Base-by-base conservation (phyloP, 345 rosid species). In the Citropsis articulata region DNA sequence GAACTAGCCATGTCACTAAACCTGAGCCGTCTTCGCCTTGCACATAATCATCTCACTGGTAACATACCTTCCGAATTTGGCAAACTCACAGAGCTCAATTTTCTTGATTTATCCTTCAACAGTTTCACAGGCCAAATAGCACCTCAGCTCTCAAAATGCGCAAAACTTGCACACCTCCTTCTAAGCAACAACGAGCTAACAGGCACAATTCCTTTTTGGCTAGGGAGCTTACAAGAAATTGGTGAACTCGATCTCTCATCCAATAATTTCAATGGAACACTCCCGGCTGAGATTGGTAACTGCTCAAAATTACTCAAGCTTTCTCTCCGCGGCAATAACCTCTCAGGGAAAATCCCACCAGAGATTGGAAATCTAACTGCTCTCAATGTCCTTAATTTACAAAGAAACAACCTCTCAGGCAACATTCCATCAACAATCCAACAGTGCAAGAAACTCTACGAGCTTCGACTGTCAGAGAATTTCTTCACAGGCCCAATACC, bases 181-280 rank as follows among this genome's bases (percentile, higher is more conserved):
- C 89, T 95, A 13, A 87, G 79, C 81, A 72, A 82, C 68, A 95
- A 95, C 83, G 88, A 79, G 56, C 81, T 93, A 53, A 79, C 87
- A 3, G 95, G 98, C 25, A 18, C 22, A 19, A 67, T 93, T 81
- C 98, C 98, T 40, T 30, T 85, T 64, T 95, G 97, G 98, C 78
- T 95, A 62, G 98, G 98, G 30, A 81, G 79, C 45, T 81, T 93
- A 71, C 81, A 80, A 40, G 83, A 88, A 61, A 84, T 93, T 4
- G 98, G 98, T 16, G 98, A 95, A 79, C 91, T 95, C 0, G 90
- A 93, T 80, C 90, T 95, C 57, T 91, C 95, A 27, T 91, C 85
- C 77, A 95, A 95, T 76, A 82, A 80, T 66, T 87, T 95, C 75
- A 59, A 65, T 25, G 99, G 97, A 35, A 72, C 79, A 8, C 78